Evolutionary conservation across 176 grass and related monocot genomes (phyloP).

Genomic region (Carex parvula): DNA sequence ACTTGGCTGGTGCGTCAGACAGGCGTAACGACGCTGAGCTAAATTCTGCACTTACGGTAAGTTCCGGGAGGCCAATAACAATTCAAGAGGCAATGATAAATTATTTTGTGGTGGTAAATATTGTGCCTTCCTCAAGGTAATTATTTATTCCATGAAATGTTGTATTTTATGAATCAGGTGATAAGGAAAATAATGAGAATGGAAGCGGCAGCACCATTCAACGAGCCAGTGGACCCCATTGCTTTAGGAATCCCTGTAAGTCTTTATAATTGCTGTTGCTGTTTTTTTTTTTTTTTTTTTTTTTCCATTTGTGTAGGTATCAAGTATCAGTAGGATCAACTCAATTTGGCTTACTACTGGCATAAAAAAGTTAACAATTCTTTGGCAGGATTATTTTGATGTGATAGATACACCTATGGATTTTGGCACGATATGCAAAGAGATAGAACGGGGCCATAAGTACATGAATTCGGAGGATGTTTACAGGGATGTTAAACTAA

Average conservation of each 20-base stretch:
- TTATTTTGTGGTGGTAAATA: not conserved
- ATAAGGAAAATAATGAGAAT: slow-evolving; percentile 97
- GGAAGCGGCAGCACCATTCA: slow-evolving; percentile 90
- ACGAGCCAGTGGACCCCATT: slow-evolving; percentile 73
- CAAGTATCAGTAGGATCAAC: not conserved
- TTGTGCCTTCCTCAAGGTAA: not conserved
- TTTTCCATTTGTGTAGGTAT: not conserved
- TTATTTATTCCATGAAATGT: slow-evolving; percentile 10
- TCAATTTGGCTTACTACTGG: not conserved
- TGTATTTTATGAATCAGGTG: slow-evolving; percentile 37
- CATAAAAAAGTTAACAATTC: not conserved
- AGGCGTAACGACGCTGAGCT: slow-evolving; percentile 12
- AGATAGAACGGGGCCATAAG: slow-evolving; percentile 66
- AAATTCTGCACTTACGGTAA: slow-evolving; percentile 23
- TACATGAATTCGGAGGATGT: slow-evolving; percentile 93
- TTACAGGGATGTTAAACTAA: slow-evolving; percentile 80
- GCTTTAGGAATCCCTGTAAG: slow-evolving; percentile 93
- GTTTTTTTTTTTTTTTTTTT: not conserved
- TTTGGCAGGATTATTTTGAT: slow-evolving; percentile 86
- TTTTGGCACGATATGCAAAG: slow-evolving; percentile 89
- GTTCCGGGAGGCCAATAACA: not conserved
- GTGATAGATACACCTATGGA: slow-evolving; percentile 97
- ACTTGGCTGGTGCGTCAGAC: not conserved
- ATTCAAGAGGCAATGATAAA: not conserved
- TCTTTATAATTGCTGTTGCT: slow-evolving; percentile 18